A percentile compares a stretch with the other conserved stretches of the same genome.
Conservation (phyloP, 1,139 yeast species). For the Zygosaccharomyces sapae region DNA sequence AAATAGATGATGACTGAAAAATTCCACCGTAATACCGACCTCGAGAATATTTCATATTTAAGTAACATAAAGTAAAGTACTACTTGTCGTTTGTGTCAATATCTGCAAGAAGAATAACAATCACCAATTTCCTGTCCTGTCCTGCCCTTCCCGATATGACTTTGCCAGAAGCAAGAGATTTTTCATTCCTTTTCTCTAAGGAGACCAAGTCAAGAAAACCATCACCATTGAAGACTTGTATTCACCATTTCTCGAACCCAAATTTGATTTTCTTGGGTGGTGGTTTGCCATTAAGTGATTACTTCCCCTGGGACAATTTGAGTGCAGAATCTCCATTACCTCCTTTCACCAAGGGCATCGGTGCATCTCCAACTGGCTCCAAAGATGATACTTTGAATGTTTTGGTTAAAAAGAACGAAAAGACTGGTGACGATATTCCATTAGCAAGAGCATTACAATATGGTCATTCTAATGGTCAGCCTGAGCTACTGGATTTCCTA, state of each 20-base stretch:
- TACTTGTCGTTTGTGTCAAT: neutral
- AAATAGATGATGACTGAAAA: constrained; percentile 4
- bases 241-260: constrained; percentile 69
- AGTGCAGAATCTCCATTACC: constrained; percentile 68
- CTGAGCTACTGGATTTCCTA: constrained; percentile 61
- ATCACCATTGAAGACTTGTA: constrained; percentile 80
- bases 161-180: constrained; percentile 54
- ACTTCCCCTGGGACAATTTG: constrained; percentile 84
- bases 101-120: neutral
- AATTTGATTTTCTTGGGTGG: constrained; percentile 88
- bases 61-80: neutral
- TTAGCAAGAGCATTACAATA: constrained; percentile 86
- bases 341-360: constrained; percentile 73
- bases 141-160: constrained; percentile 19
- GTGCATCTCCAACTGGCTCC: constrained; percentile 53
- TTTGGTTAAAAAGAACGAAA: constrained; percentile 41
- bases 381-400: constrained; percentile 43
- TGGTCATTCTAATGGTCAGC: constrained; percentile 78
- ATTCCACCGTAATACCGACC: constrained; percentile 3
- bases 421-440: constrained; percentile 57
- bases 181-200: constrained; percentile 66
- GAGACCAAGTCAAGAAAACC: constrained; percentile 76
- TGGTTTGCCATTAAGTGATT: constrained; percentile 84
- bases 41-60: constrained; percentile 1
- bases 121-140: constrained; percentile 7